Conservation (phyloP, 106 monocot genomes). For the Amphibolis antarctica region DNA sequence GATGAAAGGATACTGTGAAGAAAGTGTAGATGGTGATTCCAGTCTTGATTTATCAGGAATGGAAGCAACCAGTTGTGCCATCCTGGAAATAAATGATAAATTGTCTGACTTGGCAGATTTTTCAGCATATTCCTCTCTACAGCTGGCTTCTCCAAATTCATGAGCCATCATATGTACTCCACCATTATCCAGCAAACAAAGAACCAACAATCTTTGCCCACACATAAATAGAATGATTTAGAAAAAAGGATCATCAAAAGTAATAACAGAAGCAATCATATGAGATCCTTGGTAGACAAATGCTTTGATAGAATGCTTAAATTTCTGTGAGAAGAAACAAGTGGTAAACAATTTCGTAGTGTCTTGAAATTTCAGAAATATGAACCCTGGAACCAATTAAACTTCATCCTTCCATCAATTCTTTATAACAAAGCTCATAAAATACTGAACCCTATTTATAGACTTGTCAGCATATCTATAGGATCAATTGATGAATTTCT, state of each 20-base stretch:
- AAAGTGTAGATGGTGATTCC: conserved; percentile 34
- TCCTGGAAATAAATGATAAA: conserved; percentile 29
- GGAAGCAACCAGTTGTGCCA: conserved; percentile 69
- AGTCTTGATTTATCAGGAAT: conserved; percentile 84
- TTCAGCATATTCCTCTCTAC: conserved; percentile 10
- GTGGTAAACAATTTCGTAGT: no score
- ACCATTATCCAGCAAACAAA: conserved; percentile 59
- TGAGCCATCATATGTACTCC: conserved; percentile 49
- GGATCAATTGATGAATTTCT: no score
- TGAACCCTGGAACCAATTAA: no score
- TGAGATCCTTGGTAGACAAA: no score
- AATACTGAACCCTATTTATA: no score
- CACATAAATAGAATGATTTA: background rate
- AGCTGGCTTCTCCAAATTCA: conserved; percentile 23
- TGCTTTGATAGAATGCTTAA: no score
- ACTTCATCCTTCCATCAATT: no score
- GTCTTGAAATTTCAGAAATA: no score
- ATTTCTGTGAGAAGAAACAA: no score
- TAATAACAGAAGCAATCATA: background rate
- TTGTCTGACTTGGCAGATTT: conserved; percentile 8
- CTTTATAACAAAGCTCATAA: no score
- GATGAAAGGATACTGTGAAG: conserved; percentile 67
- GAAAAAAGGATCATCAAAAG: background rate
- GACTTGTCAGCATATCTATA: no score
- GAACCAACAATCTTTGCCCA: conserved; percentile 46